phyloP scores from a whole-genome alignment of 1,139 yeast genomes.

The Lipomyces yarrowii region DNA sequence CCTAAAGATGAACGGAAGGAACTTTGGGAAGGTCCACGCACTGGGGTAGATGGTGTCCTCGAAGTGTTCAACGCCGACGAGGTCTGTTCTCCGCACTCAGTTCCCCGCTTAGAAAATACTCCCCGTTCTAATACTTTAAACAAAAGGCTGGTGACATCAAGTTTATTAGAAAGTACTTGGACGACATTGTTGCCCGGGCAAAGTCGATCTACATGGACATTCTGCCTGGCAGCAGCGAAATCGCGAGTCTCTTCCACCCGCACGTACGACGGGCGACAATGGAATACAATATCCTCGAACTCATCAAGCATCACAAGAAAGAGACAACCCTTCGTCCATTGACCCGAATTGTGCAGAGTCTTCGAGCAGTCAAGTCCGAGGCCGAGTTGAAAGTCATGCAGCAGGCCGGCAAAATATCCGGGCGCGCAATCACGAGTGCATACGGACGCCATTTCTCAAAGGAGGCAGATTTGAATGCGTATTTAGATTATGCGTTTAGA shows the following conservation, averaged over 20 bases:
- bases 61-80: conserved; percentile 88
- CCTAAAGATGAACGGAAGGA: conserved; percentile 77
- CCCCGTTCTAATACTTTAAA: not conserved
- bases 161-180: conserved; percentile 37
- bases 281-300: conserved; percentile 15
- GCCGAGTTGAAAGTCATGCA: conserved; percentile 80
- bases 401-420: conserved; percentile 77
- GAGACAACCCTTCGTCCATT: conserved; percentile 49
- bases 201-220: conserved; percentile 55
- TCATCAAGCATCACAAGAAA: conserved; percentile 17
- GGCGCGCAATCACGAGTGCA: conserved; percentile 81
- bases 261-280: conserved; percentile 15
- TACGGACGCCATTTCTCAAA: conserved; percentile 60
- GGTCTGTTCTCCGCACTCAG: conserved; percentile 35
- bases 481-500: conserved; percentile 77
- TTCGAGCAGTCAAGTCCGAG: conserved; percentile 72
- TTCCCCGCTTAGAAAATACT: not conserved
- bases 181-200: conserved; percentile 52
- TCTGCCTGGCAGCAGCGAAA: conserved; percentile 17
- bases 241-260: conserved; percentile 14
- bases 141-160: conserved; percentile 24
- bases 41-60: conserved; percentile 80
- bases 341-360: conserved; percentile 53
- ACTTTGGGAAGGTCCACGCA: conserved; percentile 92
- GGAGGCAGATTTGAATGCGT: conserved; percentile 81